phyloP scores from a whole-genome alignment of 306 rosid species.

The Pterocarpus macrocarpus region DNA sequence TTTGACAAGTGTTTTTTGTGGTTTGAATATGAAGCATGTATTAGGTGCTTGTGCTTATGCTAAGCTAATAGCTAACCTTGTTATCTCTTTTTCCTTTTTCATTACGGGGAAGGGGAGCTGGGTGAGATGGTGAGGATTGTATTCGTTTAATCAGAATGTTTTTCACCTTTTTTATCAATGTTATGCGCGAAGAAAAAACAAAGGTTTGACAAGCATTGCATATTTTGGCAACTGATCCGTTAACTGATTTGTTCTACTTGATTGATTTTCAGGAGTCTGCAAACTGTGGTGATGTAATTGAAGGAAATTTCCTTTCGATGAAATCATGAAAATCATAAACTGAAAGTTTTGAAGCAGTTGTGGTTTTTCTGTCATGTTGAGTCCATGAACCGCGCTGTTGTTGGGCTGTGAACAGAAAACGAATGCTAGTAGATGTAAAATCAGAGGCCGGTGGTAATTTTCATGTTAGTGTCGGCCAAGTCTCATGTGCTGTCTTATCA shows the following conservation, averaged over 20 bases:
- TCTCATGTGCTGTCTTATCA: slow-evolving; percentile 3
- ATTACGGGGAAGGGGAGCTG: slow-evolving; percentile 14
- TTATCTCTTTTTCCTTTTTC: not conserved
- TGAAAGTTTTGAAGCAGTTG: slow-evolving; percentile 21
- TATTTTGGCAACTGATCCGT: slow-evolving; percentile 23
- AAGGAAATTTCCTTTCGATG: slow-evolving; percentile 27
- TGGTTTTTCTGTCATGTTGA: slow-evolving; percentile 25
- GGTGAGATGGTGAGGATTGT: not conserved
- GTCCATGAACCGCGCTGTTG: slow-evolving; percentile 13
- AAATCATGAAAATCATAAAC: slow-evolving; percentile 37
- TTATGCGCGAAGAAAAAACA: not conserved
- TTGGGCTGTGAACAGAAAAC: not conserved
- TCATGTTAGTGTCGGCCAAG: not conserved
- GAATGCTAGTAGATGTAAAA: slow-evolving; percentile 29
- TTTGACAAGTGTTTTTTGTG: too few species aligned
- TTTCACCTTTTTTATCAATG: not conserved
- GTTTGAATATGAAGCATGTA: too few species aligned
- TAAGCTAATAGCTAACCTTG: not conserved
- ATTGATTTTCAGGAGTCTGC: slow-evolving; percentile 59
- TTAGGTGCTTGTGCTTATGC: too few species aligned
- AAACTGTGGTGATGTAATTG: slow-evolving; percentile 37
- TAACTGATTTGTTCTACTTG: slow-evolving; percentile 44
- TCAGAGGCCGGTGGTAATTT: slow-evolving; percentile 13
- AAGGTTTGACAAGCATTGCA: slow-evolving; percentile 1
- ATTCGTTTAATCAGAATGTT: not conserved